Evolutionary conservation across 176 grass and related monocot genomes (phyloP).

Genomic region (Otatea glauca): DNA sequence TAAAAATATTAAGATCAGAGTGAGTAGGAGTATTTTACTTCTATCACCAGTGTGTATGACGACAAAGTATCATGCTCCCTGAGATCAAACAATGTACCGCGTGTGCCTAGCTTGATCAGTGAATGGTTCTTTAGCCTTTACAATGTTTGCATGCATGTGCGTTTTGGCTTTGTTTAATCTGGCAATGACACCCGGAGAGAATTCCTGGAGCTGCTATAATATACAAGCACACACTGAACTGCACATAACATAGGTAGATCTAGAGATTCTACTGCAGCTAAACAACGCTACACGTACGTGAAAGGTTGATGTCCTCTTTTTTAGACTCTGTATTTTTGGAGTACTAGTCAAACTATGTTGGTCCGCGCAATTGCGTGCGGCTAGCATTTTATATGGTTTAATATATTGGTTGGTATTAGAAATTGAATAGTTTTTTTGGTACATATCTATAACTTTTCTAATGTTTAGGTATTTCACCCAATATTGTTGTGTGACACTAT

Average conservation of each 20-base stretch:
- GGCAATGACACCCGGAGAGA: background rate
- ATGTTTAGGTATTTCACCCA: too few species aligned
- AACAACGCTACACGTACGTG: background rate
- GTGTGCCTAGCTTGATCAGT: conserved; percentile 10
- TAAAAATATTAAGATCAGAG: background rate
- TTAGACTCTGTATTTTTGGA: background rate
- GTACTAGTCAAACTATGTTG: background rate
- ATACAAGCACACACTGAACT: background rate
- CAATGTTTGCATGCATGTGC: background rate
- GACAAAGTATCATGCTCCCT: conserved; percentile 18
- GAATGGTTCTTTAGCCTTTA: conserved; percentile 6
- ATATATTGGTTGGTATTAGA: too few species aligned
- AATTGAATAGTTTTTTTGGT: too few species aligned
- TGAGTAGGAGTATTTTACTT: background rate
- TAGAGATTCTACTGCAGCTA: background rate
- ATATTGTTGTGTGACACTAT: too few species aligned
- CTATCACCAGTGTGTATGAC: background rate
- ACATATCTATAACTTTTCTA: too few species aligned
- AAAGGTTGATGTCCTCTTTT: background rate
- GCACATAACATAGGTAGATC: background rate
- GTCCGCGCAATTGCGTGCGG: too few species aligned
- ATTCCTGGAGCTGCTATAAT: background rate
- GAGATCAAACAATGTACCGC: conserved; percentile 37
- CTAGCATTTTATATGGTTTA: too few species aligned
- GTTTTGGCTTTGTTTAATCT: background rate